These are phyloP conservation scores for Metarhizium guizhouense DNA, from an alignment of 2,329 filamentous ascomycete species.

Conservation along the genomic window DNA sequence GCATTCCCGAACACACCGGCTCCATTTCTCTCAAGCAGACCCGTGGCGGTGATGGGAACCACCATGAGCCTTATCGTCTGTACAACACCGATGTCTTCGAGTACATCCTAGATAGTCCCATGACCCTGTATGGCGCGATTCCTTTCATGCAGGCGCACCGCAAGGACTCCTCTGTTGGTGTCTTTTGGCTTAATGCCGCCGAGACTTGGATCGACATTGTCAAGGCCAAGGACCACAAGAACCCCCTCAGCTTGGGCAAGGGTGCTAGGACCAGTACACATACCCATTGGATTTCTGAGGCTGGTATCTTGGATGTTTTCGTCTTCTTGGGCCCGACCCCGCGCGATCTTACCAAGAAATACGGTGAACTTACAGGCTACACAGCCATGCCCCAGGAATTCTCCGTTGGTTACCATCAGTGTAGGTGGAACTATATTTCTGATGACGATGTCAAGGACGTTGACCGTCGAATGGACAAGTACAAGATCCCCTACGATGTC, in stretches of 20 bases:
- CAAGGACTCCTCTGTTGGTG: constrained; percentile 84
- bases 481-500: constrained; percentile 92
- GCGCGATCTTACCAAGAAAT: constrained; percentile 70
- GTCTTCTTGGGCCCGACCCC: constrained; percentile 88
- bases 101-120: constrained; percentile 92
- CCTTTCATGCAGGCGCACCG: constrained; percentile 97
- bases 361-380: constrained; percentile 83
- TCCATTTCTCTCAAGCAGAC: constrained; percentile 85
- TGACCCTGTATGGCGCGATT: constrained; percentile 97
- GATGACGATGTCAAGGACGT: constrained; percentile 97
- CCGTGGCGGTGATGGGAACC: constrained; percentile 75
- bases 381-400: constrained; percentile 90
- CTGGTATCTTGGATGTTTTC: constrained; percentile 83
- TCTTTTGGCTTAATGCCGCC: constrained; percentile 95
- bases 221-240: constrained; percentile 65
- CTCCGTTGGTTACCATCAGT: constrained; percentile 90
- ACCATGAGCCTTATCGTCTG: constrained; percentile 82
- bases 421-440: constrained; percentile 97
- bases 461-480: constrained; percentile 91
- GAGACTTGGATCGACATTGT: constrained; percentile 96
- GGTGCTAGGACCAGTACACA: constrained; percentile 61
- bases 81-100: constrained; percentile 98
- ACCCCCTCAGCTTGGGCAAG: constrained; percentile 68
- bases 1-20: constrained; percentile 88
- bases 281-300: constrained; percentile 96